Evolutionary conservation across 139 green algal genomes (phyloP).

Genomic region (Pleodorina starrii): DNA sequence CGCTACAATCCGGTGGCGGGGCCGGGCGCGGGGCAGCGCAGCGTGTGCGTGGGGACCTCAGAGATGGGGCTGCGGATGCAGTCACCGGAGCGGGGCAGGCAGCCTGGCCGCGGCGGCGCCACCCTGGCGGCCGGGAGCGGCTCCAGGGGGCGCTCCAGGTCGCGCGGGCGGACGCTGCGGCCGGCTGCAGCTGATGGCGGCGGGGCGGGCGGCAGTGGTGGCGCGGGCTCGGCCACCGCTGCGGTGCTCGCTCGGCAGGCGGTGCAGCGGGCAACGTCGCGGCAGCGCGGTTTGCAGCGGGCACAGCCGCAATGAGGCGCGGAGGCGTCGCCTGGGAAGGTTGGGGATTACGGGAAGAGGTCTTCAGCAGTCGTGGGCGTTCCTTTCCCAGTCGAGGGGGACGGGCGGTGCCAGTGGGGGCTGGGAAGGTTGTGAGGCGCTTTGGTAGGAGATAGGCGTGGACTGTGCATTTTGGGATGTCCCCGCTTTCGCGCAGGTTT

Average conservation of each 20-base stretch:
- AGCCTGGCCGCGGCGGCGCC: neutral
- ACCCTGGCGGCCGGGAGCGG: neutral
- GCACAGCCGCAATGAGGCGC: neutral
- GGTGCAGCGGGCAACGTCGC: conserved; percentile 37
- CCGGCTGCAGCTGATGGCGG: neutral
- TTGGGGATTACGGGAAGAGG: too few relatives aligned
- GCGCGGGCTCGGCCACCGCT: neutral
- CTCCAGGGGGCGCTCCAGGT: neutral
- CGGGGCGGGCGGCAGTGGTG: neutral
- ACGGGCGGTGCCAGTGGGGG: too few relatives aligned
- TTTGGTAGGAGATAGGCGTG: too few relatives aligned
- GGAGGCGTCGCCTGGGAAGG: too few relatives aligned
- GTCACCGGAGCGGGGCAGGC: neutral
- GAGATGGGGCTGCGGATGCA: conserved; percentile 3
- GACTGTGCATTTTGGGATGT: too few relatives aligned
- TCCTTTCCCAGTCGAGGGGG: too few relatives aligned
- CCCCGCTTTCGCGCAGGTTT: too few relatives aligned
- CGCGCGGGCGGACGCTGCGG: neutral
- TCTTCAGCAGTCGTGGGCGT: too few relatives aligned
- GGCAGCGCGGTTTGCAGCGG: conserved; percentile 5
- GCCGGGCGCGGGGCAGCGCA: conserved; percentile 17
- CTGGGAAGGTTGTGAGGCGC: too few relatives aligned
- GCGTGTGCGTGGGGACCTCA: conserved; percentile 17
- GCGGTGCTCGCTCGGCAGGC: neutral
- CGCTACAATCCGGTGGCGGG: neutral